phyloP scores from a whole-genome alignment of 352 stramenopile genomes.

The Globisporangium orthogonon region DNA sequence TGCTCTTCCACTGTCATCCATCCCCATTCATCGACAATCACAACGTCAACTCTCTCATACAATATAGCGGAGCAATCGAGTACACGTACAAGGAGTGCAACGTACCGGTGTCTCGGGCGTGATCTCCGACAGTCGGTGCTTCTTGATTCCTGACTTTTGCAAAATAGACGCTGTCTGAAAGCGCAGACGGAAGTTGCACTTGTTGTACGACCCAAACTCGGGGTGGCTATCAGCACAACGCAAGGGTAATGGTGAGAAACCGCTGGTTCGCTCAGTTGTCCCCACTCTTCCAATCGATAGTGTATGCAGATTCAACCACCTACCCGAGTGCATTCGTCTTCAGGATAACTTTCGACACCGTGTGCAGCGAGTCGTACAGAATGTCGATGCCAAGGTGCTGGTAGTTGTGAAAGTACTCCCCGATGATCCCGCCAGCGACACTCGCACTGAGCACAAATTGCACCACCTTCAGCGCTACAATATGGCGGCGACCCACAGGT shows the following conservation, averaged over 20 bases:
- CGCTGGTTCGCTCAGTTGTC: not conserved
- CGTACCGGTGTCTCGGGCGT: conserved; percentile 62
- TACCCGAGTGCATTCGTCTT: conserved; percentile 78
- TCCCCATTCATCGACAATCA: too few species aligned
- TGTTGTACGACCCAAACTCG: conserved; percentile 78
- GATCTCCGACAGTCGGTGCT: conserved; percentile 37
- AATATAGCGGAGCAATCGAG: not conserved
- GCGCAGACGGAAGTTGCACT: conserved; percentile 77
- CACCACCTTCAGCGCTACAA: not conserved
- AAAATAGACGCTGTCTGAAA: conserved; percentile 36
- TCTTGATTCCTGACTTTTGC: conserved; percentile 40
- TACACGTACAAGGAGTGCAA: not conserved
- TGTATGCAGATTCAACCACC: not conserved
- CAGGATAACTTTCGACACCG: conserved; percentile 67
- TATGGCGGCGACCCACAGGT: too few species aligned
- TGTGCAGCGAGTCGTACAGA: conserved; percentile 68
- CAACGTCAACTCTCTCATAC: too few species aligned
- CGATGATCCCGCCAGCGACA: conserved; percentile 40
- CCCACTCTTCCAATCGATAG: not conserved
- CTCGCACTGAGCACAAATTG: conserved; percentile 22
- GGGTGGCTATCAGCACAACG: conserved; percentile 33
- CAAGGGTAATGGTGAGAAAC: not conserved
- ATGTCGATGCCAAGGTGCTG: conserved; percentile 74
- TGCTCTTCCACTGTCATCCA: conserved; percentile 51
- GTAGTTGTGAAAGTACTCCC: conserved; percentile 86